Evolutionary conservation across 805 yeast species (phyloP).

Genomic region (Cyberlindnera veronae): DNA sequence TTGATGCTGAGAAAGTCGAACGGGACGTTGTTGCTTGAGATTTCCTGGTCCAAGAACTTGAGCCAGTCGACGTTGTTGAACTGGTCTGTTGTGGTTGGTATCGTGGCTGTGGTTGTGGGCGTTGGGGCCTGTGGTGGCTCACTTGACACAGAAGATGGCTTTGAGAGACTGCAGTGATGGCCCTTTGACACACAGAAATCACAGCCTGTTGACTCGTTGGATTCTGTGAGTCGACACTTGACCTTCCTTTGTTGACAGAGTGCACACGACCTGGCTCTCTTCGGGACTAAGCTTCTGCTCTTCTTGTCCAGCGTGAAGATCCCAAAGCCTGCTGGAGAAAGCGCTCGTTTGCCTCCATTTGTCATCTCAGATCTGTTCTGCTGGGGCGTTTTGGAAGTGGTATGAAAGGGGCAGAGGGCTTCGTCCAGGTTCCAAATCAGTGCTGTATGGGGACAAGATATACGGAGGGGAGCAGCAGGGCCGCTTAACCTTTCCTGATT

Average conservation of each 20-base stretch:
- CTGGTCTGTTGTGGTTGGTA: slow-evolving; percentile 3
- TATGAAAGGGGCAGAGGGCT: neutral
- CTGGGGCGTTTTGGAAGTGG: neutral
- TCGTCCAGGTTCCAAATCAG: too few relatives aligned
- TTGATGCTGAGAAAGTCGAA: slow-evolving; percentile 7
- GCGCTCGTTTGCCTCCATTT: neutral
- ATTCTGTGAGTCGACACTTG: slow-evolving; percentile 2
- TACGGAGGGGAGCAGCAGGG: neutral
- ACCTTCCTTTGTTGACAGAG: slow-evolving; percentile 11
- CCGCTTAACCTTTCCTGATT: slow-evolving; percentile 1
- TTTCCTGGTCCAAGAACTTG: slow-evolving; percentile 9
- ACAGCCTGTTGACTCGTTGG: neutral
- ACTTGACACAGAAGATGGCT: neutral
- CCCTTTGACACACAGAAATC: slow-evolving; percentile 5
- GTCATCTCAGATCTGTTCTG: neutral
- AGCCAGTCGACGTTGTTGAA: slow-evolving; percentile 12
- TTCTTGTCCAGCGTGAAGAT: slow-evolving; percentile 6
- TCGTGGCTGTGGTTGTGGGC: neutral
- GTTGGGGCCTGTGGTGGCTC: neutral
- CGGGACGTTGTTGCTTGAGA: slow-evolving; percentile 4
- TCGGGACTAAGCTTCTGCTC: slow-evolving; percentile 3
- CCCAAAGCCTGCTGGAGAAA: neutral
- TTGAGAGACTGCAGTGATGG: slow-evolving; percentile 4
- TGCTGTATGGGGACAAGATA: too few relatives aligned
- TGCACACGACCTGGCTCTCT: slow-evolving; percentile 6